Base-by-base conservation (phyloP, 2,329 filamentous ascomycete species). In the Neofusicoccum umdonicola region DNA sequence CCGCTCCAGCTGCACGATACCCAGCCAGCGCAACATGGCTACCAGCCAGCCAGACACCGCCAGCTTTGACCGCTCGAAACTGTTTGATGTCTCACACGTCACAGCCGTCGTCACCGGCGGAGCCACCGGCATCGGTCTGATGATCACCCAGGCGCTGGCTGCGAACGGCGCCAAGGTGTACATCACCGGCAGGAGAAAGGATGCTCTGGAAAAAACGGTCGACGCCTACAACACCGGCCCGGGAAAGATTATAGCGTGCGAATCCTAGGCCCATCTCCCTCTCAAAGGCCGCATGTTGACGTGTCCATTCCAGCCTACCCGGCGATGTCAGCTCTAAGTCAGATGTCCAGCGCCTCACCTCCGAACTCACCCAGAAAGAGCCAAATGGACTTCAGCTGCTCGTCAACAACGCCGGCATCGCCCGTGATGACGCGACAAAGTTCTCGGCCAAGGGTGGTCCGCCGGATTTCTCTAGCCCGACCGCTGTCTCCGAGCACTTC, bases 401-500 rank as follows among this genome's bases (percentile, higher is more conserved):
- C 6, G 81, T 85, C 19, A 85, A 84, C 71, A 84, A 84, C 62
- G 83, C 82, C 8, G 83, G 84, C 1, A 79, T 85, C 63, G 82
- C 84, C 13, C 76, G 78, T 37, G 84, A 86, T 67, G 78, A 84
- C 48, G 77, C 78, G 58, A 86, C 83, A 1, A 81, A 80, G 60
- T 84, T 81, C 69, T 81, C 78, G 54, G 73, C 74, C 15, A 76
- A 74, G n/a, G 79, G 80, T n/a, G 73, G 81, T 66, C 83, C 83
- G 3, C 42, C 44, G 3, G 79, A 85, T 63, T 78, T 81, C 72
- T 78, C 72, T 27, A 75, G 79, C 42, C 74, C 83, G 0, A 70
- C 82, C 68, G 77, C 82, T 22, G 80, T 85, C 63, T 81, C 80
- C 3, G 74, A 84, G 51, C 81, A 85, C 68, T 81, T 85, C 67